Base-by-base conservation (phyloP, 257 asterid genomes). In the Capsicum chinense region DNA sequence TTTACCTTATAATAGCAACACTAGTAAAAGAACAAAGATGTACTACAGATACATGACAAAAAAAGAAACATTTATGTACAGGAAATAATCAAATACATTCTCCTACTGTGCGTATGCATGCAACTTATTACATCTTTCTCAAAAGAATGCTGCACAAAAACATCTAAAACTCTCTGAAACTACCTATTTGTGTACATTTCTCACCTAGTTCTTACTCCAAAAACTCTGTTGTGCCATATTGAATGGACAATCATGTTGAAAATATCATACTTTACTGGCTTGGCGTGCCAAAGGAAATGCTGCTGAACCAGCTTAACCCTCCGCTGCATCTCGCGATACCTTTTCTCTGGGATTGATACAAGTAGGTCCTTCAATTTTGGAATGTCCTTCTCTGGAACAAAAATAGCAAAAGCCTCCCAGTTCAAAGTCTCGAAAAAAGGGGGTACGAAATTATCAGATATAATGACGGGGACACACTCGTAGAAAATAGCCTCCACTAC, bases 381-480 rank as follows among this genome's bases (percentile, higher is more conserved):
- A 2, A 96, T 87, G 56, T 94, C 97, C 90, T 90, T 92, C 92
- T 96, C 98, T 85, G 79, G 56, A 68, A 96, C 94, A 37, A 94
- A 94, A 86, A 94, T 90, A 0, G 98, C 95, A 26, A 96, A 96
- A 2, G 97, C 87, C 71, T 94, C 98, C 99, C 99, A 96, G 68
- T 94, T 90, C 88, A 96, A 70, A 3, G 91, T 89, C 87, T 96
- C 98, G 13, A 93, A 92, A 60, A 96, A 93, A 0, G 98, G 98
- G 12, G 98, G 98, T 59, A 96, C 92, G 42, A 90, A 96, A 81
- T 94, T 94, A 85, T 96, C 98, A 0, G 98, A 94, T 82, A 96
- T 92, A n/a, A 96, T 96, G n/a, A 96, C 99, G 0, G 98, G 99
- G 0, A 96, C 95, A 44, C 99, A 96, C 91, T 94, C 98, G 35